These are phyloP conservation scores for Backusella mclennaniae DNA, from an alignment of 192 early-diverging fungal genomes.

Conservation along the genomic window DNA sequence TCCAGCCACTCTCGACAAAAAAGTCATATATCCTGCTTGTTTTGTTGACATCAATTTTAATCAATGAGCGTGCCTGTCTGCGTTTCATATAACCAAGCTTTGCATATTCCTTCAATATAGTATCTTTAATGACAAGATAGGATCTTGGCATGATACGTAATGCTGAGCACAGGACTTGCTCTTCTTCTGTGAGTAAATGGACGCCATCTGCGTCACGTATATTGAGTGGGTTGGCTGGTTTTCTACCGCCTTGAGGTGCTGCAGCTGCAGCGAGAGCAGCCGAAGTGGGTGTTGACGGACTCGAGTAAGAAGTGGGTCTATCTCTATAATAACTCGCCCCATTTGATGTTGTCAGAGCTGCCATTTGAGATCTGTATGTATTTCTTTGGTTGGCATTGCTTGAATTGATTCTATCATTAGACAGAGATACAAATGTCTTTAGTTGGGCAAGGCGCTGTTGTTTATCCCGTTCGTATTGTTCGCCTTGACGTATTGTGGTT, in stretches of 20 bases:
- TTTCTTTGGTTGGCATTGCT: constrained; percentile 28
- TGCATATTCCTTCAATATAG: constrained; percentile 82
- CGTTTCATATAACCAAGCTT: constrained; percentile 67
- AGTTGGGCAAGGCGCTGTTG: constrained; percentile 43
- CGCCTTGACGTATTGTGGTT: constrained; percentile 67
- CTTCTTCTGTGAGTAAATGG: constrained; percentile 77
- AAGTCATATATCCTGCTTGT: constrained; percentile 88
- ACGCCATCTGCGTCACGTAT: constrained; percentile 82
- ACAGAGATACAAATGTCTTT: constrained; percentile 17
- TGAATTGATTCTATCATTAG: constrained; percentile 38
- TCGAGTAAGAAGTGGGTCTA: not conserved
- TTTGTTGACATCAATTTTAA: constrained; percentile 93
- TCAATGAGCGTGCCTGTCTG: constrained; percentile 76
- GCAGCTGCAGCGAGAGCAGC: constrained; percentile 18
- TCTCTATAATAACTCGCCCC: constrained; percentile 35
- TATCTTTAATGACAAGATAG: constrained; percentile 93
- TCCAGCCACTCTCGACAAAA: constrained; percentile 93
- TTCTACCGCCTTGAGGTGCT: constrained; percentile 15
- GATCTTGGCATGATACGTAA: constrained; percentile 85
- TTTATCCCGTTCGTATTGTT: constrained; percentile 74
- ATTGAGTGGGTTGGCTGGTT: constrained; percentile 66
- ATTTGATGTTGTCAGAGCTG: constrained; percentile 20
- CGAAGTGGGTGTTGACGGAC: constrained; percentile 11
- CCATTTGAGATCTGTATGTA: constrained; percentile 42
- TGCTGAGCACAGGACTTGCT: constrained; percentile 78